A percentile compares a stretch with the other conserved stretches of the same genome.
Conservation (phyloP, 768 basidiomycete genomes). For the Pleurotus giganteus region DNA sequence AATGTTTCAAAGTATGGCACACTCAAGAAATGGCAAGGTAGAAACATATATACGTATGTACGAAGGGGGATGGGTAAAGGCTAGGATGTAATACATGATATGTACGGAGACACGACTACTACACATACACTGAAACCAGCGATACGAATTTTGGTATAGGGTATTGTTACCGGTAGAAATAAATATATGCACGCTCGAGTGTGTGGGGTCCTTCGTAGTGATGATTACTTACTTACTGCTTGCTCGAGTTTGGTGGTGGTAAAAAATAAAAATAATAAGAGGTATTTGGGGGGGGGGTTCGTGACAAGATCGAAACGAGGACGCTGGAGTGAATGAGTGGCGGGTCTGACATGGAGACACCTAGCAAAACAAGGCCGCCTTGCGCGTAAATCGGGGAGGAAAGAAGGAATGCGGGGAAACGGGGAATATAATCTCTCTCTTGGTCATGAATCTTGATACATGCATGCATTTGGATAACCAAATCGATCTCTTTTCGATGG, state of each 20-base stretch:
- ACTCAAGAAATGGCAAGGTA: background rate
- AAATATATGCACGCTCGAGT: background rate
- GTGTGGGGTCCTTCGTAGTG: background rate
- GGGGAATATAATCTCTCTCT: background rate
- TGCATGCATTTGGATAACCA: background rate
- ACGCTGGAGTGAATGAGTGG: background rate
- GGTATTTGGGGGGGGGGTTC: background rate
- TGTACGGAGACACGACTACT: conserved; percentile 1
- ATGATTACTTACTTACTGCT: background rate
- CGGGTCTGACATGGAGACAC: background rate
- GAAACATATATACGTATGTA: conserved; percentile 1
- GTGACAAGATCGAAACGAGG: background rate
- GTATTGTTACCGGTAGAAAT: conserved; percentile 2
- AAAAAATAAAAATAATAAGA: no score
- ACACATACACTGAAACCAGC: conserved; percentile 1
- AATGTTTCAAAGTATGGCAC: background rate
- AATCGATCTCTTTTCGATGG: background rate
- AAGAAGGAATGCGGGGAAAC: background rate
- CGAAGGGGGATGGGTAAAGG: conserved; percentile 6
- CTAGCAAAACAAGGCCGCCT: background rate
- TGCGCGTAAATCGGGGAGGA: background rate
- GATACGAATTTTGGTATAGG: conserved; percentile 9
- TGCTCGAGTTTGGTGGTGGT: no score
- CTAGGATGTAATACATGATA: conserved; percentile 2
- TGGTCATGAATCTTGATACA: background rate